Evolutionary conservation across 371 early-diverging fungal species (phyloP).

Genomic region (Saksenaea vasiformis): DNA sequence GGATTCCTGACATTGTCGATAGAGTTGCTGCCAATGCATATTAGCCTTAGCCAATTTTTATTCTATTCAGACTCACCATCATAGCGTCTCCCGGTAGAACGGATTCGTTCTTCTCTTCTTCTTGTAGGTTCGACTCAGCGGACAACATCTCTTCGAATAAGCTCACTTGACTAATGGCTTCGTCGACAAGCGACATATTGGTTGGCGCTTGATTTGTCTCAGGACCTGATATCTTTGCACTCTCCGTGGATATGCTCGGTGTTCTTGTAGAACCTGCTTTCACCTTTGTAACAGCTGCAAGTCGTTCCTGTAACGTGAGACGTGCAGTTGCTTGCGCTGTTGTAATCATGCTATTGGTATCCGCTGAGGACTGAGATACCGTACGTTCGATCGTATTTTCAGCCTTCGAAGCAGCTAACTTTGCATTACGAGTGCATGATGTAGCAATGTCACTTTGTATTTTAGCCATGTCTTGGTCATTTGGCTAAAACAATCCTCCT

Average conservation of each 20-base stretch:
- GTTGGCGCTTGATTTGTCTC: neutral
- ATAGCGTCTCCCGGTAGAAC: slow-evolving; percentile 21
- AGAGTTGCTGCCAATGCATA: slow-evolving; percentile 36
- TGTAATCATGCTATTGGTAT: slow-evolving; percentile 26
- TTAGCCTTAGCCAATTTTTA: neutral
- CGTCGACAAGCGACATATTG: neutral
- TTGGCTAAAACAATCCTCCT: slow-evolving; percentile 32
- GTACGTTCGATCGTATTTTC: slow-evolving; percentile 15
- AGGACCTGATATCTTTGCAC: slow-evolving; percentile 3
- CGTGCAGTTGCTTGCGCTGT: slow-evolving; percentile 48
- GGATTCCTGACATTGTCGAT: slow-evolving; percentile 34
- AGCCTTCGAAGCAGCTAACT: slow-evolving; percentile 34
- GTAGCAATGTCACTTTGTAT: slow-evolving; percentile 70
- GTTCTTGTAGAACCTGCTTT: slow-evolving; percentile 16
- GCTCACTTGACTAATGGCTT: slow-evolving; percentile 8
- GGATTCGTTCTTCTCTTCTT: slow-evolving; percentile 13
- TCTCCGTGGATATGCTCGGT: slow-evolving; percentile 2
- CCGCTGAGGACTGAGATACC: slow-evolving; percentile 24
- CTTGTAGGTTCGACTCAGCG: slow-evolving; percentile 17
- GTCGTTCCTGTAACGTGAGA: slow-evolving; percentile 43
- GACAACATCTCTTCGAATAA: slow-evolving; percentile 25
- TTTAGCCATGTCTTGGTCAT: slow-evolving; percentile 67
- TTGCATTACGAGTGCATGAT: slow-evolving; percentile 70
- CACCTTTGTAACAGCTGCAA: slow-evolving; percentile 38
- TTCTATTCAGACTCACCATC: slow-evolving; percentile 14